A percentile compares a stretch with the other conserved stretches of the same genome.
Conservation (phyloP, 139 green algal species). For the Nannochloris sp. region DNA sequence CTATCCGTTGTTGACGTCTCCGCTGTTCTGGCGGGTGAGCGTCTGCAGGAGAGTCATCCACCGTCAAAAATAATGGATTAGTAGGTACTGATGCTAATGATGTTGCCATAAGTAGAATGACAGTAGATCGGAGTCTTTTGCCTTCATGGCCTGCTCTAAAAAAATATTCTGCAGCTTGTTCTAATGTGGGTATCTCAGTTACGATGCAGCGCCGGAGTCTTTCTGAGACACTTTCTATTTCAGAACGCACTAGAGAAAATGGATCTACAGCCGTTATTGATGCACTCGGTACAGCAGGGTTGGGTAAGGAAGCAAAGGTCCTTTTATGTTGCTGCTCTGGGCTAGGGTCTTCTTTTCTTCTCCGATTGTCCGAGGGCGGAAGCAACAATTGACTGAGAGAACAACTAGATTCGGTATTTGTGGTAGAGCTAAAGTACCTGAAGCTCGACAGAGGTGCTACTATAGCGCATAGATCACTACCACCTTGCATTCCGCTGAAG, state of each 20-base stretch:
- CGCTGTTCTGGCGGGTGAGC: constrained; percentile 52
- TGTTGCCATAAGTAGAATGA: constrained; percentile 82
- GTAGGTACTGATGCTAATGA: constrained; percentile 48
- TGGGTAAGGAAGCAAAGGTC: no score
- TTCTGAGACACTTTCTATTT: constrained; percentile 75
- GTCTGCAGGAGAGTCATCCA: constrained; percentile 50
- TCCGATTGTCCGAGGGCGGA: no score
- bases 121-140: constrained; percentile 83
- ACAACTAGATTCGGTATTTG: no score
- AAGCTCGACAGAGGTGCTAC: no score
- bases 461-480: no score
- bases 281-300: no score
- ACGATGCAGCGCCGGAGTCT: constrained; percentile 63
- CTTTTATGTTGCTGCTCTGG: no score
- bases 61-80: constrained; percentile 26
- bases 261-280: constrained; percentile 39
- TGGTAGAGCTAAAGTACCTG: no score
- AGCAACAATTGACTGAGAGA: no score
- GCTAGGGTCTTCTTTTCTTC: no score
- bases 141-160: constrained; percentile 79
- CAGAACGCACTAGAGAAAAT: constrained; percentile 58
- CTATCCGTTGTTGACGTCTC: constrained; percentile 85
- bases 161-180: constrained; percentile 79
- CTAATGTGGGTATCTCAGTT: constrained; percentile 77
- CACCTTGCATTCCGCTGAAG: no score